phyloP scores from a whole-genome alignment of 495 filamentous ascomycete genomes.

The Parathielavia hyrcaniae region DNA sequence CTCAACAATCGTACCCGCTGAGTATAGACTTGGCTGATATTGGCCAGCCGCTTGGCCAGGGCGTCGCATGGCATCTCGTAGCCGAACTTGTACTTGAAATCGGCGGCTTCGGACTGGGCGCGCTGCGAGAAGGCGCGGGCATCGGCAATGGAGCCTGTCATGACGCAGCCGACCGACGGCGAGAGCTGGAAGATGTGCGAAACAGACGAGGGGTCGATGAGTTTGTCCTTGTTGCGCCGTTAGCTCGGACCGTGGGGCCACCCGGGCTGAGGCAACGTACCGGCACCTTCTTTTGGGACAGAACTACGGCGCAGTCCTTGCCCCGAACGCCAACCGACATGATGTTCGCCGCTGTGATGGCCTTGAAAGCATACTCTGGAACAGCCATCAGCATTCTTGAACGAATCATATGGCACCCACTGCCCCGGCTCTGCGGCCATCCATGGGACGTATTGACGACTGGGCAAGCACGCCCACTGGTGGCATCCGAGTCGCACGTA shows the following conservation, averaged over 20 bases:
- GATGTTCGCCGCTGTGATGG: constrained; percentile 97
- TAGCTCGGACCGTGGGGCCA: not conserved
- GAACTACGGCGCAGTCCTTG: constrained; percentile 91
- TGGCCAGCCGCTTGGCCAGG: constrained; percentile 90
- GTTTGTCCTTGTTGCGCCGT: constrained; percentile 67
- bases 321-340: constrained; percentile 93
- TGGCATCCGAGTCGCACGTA: constrained; percentile 46
- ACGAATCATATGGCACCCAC: not conserved
- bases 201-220: constrained; percentile 95
- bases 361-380: constrained; percentile 99
- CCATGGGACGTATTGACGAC: not conserved
- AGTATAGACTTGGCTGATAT: constrained; percentile 98
- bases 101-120: constrained; percentile 89
- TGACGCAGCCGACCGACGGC: constrained; percentile 92
- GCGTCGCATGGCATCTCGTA: constrained; percentile 99
- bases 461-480: not conserved
- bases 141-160: constrained; percentile 98
- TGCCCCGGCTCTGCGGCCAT: not conserved
- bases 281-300: constrained; percentile 99
- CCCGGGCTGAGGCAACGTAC: constrained; percentile 52
- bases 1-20: constrained; percentile 62
- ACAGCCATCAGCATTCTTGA: constrained; percentile 30
- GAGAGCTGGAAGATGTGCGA: constrained; percentile 96
- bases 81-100: constrained; percentile 96
- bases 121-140: constrained; percentile 85